Evolutionary conservation across 768 basidiomycete genomes (phyloP), one percentile per base, ranked within the genome.

Genomic region (Boletus insuetus): DNA sequence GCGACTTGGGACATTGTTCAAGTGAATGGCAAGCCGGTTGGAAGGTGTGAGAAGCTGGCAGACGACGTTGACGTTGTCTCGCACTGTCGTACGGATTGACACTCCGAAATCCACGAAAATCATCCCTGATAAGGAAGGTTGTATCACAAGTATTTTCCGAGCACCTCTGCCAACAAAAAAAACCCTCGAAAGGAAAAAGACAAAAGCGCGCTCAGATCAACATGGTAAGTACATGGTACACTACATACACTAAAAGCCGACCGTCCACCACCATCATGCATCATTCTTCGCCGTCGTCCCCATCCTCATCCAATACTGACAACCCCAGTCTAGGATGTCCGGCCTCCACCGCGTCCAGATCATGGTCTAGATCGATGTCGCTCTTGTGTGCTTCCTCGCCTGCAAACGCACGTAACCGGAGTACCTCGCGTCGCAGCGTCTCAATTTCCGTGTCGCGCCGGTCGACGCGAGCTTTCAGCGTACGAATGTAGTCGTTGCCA

Each of bases 401-500:
- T 10, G 56, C 60, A 38, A 75, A 69, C 29, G 63, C 57, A 44
- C 86, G 77, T 67, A 94, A 69, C 54, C 84, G 74, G 59, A 68
- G 66, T 26, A 96, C 79, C 69, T 94, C 92, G 58, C 65, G 69
- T 59, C 91, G 77, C 66, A 96, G 67, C 64, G 63, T 74, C 54
- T 68, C 75, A 61, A 96, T 89, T 74, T 94, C 92, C 44, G 78
- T 80, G 64, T 97, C 92, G 58, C 94, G 73, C 65, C 89, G 78
- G 51, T 90, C 87, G 46, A 95, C 81, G 31, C 89, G 82, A 17
- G 75, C 85, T 56, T 89, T 89, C 63, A 97, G 78, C 58, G 82
- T 74, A 60, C 86, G 78, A 58, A 98, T 87, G 67, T 80, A 95
- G 68, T 94, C 89, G 69, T 98, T 98, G 35, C 90, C 91, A 65